Percentiles rank a stretch among this genome's conserved stretches.
Evolutionary conservation across 2,329 filamentous ascomycete genomes (phyloP).

Genomic region (Monilinia polystroma): DNA sequence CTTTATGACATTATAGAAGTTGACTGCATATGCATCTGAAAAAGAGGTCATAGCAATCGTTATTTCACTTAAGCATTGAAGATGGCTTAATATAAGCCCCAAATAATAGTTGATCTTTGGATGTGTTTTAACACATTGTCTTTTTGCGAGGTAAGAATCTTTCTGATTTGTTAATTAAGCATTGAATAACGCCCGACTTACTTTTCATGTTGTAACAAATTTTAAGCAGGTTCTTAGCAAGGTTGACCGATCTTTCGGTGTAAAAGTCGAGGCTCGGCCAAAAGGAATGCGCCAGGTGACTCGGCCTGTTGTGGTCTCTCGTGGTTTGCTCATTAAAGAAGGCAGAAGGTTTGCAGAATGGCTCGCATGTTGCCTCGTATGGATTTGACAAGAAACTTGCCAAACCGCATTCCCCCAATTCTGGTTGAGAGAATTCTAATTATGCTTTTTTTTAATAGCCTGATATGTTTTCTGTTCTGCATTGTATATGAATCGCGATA

Average conservation of each 20-base stretch:
- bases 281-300: neutral
- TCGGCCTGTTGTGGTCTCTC: constrained; percentile 11
- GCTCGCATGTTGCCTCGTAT: constrained; percentile 16
- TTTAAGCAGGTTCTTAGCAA: neutral
- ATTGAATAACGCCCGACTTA: neutral
- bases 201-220: constrained; percentile 2
- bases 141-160: constrained; percentile 1
- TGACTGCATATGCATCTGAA: constrained; percentile 20
- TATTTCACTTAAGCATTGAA: neutral
- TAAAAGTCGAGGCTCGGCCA: neutral
- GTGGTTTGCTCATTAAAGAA: constrained; percentile 17
- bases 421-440: neutral
- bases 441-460: neutral
- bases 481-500: neutral
- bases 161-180: constrained; percentile 12
- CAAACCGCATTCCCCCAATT: neutral
- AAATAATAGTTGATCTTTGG: neutral
- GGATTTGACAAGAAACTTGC: neutral
- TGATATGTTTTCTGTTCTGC: neutral
- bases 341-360: constrained; percentile 15
- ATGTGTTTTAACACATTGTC: constrained; percentile 7
- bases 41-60: constrained; percentile 9
- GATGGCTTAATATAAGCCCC: constrained; percentile 10
- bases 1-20: constrained; percentile 5
- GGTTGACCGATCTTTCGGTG: constrained; percentile 4